Evolutionary conservation across 305 asterid species (phyloP).

Genomic region (Solanum chacoense): DNA sequence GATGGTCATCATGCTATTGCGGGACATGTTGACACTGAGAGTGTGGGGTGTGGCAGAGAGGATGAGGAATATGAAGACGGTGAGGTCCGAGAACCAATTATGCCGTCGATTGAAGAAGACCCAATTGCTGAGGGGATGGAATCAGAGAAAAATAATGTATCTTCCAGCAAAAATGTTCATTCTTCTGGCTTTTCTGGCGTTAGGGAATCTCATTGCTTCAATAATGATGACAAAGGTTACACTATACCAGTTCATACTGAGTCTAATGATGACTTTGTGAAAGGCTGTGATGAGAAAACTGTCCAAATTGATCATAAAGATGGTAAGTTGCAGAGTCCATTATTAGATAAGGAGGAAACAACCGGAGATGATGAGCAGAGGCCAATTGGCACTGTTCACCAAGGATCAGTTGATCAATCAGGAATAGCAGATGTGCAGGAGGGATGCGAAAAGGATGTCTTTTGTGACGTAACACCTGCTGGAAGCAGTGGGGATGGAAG

Average conservation of each 20-base stretch:
- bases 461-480: conserved; percentile 19
- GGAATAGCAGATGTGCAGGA: conserved; percentile 18
- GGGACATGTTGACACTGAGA: conserved; percentile 11
- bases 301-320: conserved; percentile 19
- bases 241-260: conserved; percentile 17
- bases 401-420: conserved; percentile 15
- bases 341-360: conserved; percentile 21
- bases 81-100: conserved; percentile 58
- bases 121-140: conserved; percentile 18
- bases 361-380: conserved; percentile 21
- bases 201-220: background rate
- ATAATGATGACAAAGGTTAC: conserved; percentile 17
- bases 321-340: conserved; percentile 12
- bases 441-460: conserved; percentile 21
- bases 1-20: conserved; percentile 29
- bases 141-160: conserved; percentile 2
- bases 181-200: conserved; percentile 19
- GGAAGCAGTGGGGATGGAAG: conserved; percentile 19
- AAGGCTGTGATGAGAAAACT: conserved; percentile 19
- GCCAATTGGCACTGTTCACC: conserved; percentile 15
- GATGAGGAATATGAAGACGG: conserved; percentile 93
- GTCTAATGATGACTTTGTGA: conserved; percentile 11
- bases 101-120: conserved; percentile 23
- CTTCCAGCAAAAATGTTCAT: conserved; percentile 9
- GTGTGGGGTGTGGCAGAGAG: conserved; percentile 26